Percentiles rank a stretch among this genome's conserved stretches.
These are phyloP conservation scores for Dendrostoma leiphaemia DNA, from an alignment of 2,329 filamentous ascomycete genomes.

Conservation along the genomic window DNA sequence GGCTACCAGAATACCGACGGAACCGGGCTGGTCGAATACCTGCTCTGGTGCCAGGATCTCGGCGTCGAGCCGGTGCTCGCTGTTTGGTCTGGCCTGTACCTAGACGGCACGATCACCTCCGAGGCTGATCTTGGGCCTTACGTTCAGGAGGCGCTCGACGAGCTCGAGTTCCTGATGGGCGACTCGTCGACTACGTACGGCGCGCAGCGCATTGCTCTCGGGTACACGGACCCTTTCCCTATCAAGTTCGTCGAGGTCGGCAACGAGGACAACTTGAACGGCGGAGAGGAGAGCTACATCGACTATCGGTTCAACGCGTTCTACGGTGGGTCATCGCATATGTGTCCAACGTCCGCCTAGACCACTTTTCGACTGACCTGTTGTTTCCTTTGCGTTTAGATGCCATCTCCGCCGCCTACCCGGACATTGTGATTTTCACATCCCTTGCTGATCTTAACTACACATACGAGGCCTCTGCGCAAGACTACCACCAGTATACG, in stretches of 20 bases:
- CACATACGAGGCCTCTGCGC: slow-evolving; percentile 24
- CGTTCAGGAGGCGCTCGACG: slow-evolving; percentile 46
- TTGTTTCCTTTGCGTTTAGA: neutral
- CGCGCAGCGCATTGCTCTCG: slow-evolving; percentile 44
- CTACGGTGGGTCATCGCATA: slow-evolving; percentile 35
- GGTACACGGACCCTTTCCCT: slow-evolving; percentile 47
- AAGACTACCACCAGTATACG: slow-evolving; percentile 35
- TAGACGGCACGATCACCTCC: slow-evolving; percentile 38
- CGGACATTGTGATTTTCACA: slow-evolving; percentile 15
- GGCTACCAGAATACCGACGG: slow-evolving; percentile 42
- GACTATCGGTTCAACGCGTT: slow-evolving; percentile 44
- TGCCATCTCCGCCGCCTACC: slow-evolving; percentile 20
- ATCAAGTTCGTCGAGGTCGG: slow-evolving; percentile 52
- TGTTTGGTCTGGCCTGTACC: slow-evolving; percentile 45
- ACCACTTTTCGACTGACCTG: slow-evolving; percentile 33
- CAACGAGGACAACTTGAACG: slow-evolving; percentile 51
- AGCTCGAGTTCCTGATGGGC: slow-evolving; percentile 51
- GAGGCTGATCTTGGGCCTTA: slow-evolving; percentile 42
- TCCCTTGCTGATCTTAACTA: slow-evolving; percentile 12
- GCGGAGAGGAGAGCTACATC: slow-evolving; percentile 33
- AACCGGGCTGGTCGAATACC: slow-evolving; percentile 49
- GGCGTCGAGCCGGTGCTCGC: slow-evolving; percentile 31
- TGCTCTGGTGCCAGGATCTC: slow-evolving; percentile 26
- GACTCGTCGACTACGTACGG: slow-evolving; percentile 42
- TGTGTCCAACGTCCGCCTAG: slow-evolving; percentile 34